phyloP scores from a whole-genome alignment of 257 asterid genomes.

The Scutellaria galericulata region DNA sequence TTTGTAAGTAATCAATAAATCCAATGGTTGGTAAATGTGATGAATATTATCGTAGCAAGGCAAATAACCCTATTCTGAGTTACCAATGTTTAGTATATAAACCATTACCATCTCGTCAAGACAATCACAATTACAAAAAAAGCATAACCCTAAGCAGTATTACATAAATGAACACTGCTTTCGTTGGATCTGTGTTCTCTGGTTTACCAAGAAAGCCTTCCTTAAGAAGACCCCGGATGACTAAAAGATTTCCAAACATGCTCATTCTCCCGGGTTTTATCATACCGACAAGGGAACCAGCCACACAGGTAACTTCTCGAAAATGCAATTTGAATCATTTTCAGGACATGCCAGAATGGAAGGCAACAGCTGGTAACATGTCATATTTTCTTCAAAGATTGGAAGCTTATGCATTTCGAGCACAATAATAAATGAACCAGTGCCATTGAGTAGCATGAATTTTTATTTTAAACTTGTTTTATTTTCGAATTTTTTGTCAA shows the following conservation, averaged over 20 bases:
- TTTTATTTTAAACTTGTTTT: no score
- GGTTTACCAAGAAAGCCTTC: slow-evolving; percentile 91
- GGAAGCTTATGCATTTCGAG: not conserved
- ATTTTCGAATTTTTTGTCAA: no score
- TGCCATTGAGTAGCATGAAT: no score
- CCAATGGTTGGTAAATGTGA: no score
- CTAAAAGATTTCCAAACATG: slow-evolving; percentile 90
- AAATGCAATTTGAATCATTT: slow-evolving; percentile 6
- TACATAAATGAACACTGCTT: slow-evolving; percentile 71
- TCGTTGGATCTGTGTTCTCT: slow-evolving; percentile 59
- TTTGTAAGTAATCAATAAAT: no score
- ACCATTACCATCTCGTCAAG: no score
- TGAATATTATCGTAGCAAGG: no score
- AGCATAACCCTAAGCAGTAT: no score
- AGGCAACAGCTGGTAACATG: not conserved
- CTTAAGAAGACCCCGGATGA: slow-evolving; percentile 93
- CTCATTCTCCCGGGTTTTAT: slow-evolving; percentile 96
- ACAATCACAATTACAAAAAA: no score
- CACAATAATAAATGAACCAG: not conserved
- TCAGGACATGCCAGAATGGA: not conserved
- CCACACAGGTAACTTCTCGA: slow-evolving; percentile 88
- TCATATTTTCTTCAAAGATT: not conserved
- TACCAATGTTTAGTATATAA: no score
- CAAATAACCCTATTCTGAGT: no score
- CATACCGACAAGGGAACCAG: slow-evolving; percentile 83